Percentiles rank a stretch among this genome's conserved stretches.
These are phyloP conservation scores for Fusarium foetens DNA, from an alignment of 2,329 filamentous ascomycete genomes.

Conservation along the genomic window DNA sequence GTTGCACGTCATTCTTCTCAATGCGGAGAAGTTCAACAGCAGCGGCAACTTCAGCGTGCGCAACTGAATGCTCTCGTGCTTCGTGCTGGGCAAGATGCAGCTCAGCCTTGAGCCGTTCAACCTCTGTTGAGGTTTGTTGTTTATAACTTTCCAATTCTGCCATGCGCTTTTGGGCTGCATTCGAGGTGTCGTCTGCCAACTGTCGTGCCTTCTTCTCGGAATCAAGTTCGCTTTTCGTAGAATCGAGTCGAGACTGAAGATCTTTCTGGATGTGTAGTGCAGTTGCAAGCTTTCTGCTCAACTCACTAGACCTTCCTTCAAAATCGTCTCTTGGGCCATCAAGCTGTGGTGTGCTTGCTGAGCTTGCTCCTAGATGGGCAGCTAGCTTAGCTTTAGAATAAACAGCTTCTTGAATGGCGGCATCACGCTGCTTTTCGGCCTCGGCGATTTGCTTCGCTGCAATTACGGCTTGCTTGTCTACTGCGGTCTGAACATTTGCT, in stretches of 20 bases:
- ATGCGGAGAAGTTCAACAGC: conserved; percentile 79
- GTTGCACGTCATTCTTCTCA: conserved; percentile 83
- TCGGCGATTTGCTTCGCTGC: conserved; percentile 92
- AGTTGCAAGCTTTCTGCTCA: conserved; percentile 83
- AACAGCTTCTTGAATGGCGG: conserved; percentile 92
- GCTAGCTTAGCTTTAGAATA: conserved; percentile 95
- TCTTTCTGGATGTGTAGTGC: conserved; percentile 83
- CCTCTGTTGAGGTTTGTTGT: conserved; percentile 83
- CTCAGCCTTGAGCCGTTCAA: conserved; percentile 86
- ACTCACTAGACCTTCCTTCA: conserved; percentile 66
- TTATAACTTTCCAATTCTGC: conserved; percentile 84
- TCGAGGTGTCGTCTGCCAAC: conserved; percentile 87
- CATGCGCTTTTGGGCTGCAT: conserved; percentile 84
- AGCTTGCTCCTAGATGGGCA: conserved; percentile 75
- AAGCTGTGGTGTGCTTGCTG: conserved; percentile 67
- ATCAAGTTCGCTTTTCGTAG: conserved; percentile 75
- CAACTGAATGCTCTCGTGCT: conserved; percentile 82
- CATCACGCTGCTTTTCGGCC: conserved; percentile 92
- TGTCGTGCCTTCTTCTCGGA: conserved; percentile 84
- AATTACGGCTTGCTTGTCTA: conserved; percentile 86
- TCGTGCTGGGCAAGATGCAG: conserved; percentile 82
- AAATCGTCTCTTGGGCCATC: conserved; percentile 72
- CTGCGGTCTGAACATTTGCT: conserved; percentile 86
- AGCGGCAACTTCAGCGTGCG: conserved; percentile 79
- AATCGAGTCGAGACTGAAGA: conserved; percentile 79